Base-by-base conservation (phyloP, 2,329 filamentous ascomycete species). In the Dichotomopilus funicola region DNA sequence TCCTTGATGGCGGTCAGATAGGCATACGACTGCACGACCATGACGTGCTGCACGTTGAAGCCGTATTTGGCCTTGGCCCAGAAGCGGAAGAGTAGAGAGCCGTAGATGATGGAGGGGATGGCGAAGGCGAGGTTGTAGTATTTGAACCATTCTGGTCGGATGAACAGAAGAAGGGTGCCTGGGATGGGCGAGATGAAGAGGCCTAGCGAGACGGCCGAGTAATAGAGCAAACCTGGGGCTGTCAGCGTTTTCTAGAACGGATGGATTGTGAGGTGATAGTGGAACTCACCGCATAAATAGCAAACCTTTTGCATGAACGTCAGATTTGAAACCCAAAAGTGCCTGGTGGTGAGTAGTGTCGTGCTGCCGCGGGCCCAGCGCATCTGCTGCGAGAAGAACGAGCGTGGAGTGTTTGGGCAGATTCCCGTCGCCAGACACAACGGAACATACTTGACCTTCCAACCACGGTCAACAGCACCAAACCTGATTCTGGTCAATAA, bases 61-160 rank as follows among this genome's bases (percentile, higher is more conserved):
- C 70, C 71, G 60, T 73, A 74, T 31, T 64, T 62, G 42, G 70
- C 70, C 59, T 72, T 72, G 49, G 70, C 64, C 72, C 72, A 74
- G 55, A 68, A 66, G 4, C 71, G 67, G 55, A 73, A 70, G n/a
- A 71, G 61, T 11, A 73, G 55, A 12, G 72, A 61, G 19, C 69
- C 70, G 60, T 73, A 73, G 13, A 73, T 46, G 49, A 74, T 67
- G 3, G 68, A 72, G 1, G 72, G 72, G 6, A 73, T 63, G 13
- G 72, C 72, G 55, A 74, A 74, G 5, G 72, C 70, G n/a, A 74
- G 65, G 63, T 73, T 74, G 66, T 72, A 74, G 62, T 71, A 74
- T 59, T 70, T 70, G 62, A 74, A 72, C 64, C 68, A 72, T 36
- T 72, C 63, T 0, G 72, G 72, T 1, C 71, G 68, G 48, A 69